Evolutionary conservation across 2,329 filamentous ascomycete genomes (phyloP), one percentile per base, ranked within the genome.

Genomic region (Botryotinia calthae): DNA sequence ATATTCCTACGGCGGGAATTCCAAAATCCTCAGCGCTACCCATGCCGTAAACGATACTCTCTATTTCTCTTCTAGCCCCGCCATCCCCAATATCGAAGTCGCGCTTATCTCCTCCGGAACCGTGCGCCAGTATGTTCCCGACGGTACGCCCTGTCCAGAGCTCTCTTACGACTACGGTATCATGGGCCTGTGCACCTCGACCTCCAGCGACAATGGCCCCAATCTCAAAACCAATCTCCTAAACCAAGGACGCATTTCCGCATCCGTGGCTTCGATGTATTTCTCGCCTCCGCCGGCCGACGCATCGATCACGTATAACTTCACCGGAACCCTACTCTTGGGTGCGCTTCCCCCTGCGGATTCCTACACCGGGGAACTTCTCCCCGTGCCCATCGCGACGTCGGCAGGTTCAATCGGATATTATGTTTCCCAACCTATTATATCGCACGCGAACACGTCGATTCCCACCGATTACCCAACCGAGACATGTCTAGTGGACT

Each of bases 1-100:
- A 8, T 71, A 71, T 42, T 22, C 59, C 42, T 71, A 71, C n/a
- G 59, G 31, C 20, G 58, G 69, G 6, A 71, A 71, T 28, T 71
- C 69, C 31, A 71, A 71, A 42, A 71, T 54, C 18, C 44, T 71
- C 20, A 10, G 12, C 0, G 69, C 69, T 7, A 25, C 9, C 44
- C 18, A 28, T 20, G 14, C 28, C 34, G 44, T 65, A 6, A 71
- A 54, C 44, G 59, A 71, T 12, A 71, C 69, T 0, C 59, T 71
- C 2, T 71, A 28, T 10, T 71, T 71, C 34, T 22, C 58, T 1
- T 51, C 69, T 12, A 25, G 66, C 6, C 14, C 48, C 42, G 25
- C 69, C 4, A 65, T 71, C n/a, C 69, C 69, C 4, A 64, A 54
- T 12, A 42, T 64, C 31, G 44, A 71, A 64, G 12, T 71, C 28